Conservation (phyloP, 179 eudicot species). For the Beta macrorhiza region DNA sequence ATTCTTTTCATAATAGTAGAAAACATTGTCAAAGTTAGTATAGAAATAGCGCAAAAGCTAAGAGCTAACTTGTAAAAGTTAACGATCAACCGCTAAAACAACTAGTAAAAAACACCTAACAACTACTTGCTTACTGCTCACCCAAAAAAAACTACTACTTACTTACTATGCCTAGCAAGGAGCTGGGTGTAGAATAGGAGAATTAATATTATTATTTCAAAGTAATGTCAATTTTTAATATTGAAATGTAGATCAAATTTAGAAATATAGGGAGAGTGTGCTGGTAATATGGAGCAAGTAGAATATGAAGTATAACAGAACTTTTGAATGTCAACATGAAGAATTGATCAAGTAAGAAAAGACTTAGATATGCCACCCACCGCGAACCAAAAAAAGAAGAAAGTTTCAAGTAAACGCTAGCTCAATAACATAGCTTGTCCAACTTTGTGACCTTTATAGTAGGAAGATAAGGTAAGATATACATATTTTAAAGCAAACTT, state of each 20-base stretch:
- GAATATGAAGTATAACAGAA: not conserved
- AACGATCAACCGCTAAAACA: too few species aligned
- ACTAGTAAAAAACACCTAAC: too few species aligned
- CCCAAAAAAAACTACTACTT: too few species aligned
- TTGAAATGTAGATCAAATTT: not conserved
- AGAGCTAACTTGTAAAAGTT: too few species aligned
- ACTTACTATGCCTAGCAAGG: too few species aligned
- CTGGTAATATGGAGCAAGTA: not conserved
- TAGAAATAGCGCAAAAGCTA: too few species aligned
- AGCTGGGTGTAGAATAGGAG: not conserved
- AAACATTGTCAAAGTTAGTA: too few species aligned
- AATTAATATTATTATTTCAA: not conserved
- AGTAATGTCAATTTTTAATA: not conserved
- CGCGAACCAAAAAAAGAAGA: not conserved
- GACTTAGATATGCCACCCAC: not conserved
- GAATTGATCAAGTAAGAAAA: not conserved
- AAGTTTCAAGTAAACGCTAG: not conserved
- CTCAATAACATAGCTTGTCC: not conserved
- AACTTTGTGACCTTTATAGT: too few species aligned
- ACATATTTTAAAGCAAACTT: too few species aligned
- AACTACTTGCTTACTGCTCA: too few species aligned
- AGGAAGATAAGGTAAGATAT: not conserved
- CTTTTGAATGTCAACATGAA: not conserved
- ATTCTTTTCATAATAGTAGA: too few species aligned
- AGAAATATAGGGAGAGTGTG: not conserved